Percentiles rank a stretch among this genome's conserved stretches.
Evolutionary conservation across 1,139 yeast species (phyloP).

Genomic region (Maudiozyma humilis): DNA sequence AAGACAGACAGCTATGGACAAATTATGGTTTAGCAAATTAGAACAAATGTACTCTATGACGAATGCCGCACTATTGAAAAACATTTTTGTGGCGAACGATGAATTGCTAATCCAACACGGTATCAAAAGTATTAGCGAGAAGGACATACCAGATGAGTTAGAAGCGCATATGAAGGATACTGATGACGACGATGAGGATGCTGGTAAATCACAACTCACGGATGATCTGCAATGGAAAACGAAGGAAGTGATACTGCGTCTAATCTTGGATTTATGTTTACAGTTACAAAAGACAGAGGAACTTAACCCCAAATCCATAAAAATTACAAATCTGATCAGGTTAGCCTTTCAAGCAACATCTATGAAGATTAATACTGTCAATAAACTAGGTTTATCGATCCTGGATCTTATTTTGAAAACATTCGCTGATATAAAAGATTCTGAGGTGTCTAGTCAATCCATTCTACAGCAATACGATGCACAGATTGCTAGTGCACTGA

Average conservation of each 20-base stretch:
- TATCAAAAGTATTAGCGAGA: constrained; percentile 18
- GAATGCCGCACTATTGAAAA: constrained; percentile 30
- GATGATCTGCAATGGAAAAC: constrained; percentile 26
- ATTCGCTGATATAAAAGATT: constrained; percentile 51
- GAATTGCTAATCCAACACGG: constrained; percentile 19
- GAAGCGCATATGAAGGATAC: constrained; percentile 36
- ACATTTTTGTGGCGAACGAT: constrained; percentile 18
- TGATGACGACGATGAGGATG: constrained; percentile 1
- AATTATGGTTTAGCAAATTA: constrained; percentile 35
- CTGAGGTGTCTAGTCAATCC: constrained; percentile 50
- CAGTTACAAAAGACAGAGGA: constrained; percentile 37
- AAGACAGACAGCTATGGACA: constrained; percentile 24
- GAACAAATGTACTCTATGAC: constrained; percentile 33
- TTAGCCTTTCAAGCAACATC: constrained; percentile 83
- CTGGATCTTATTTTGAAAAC: constrained; percentile 51
- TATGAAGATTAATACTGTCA: constrained; percentile 52
- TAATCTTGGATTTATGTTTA: constrained; percentile 45
- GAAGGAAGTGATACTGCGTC: constrained; percentile 40
- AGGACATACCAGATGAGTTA: constrained; percentile 35
- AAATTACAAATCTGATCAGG: constrained; percentile 65
- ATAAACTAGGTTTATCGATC: constrained; percentile 58
- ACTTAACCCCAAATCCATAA: constrained; percentile 39
- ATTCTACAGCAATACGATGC: constrained; percentile 90
- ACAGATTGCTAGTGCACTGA: constrained; percentile 79
- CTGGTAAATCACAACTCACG: neutral